These are phyloP conservation scores for Penicillium vulpinum DNA, from an alignment of 2,329 filamentous ascomycete genomes.

Conservation along the genomic window DNA sequence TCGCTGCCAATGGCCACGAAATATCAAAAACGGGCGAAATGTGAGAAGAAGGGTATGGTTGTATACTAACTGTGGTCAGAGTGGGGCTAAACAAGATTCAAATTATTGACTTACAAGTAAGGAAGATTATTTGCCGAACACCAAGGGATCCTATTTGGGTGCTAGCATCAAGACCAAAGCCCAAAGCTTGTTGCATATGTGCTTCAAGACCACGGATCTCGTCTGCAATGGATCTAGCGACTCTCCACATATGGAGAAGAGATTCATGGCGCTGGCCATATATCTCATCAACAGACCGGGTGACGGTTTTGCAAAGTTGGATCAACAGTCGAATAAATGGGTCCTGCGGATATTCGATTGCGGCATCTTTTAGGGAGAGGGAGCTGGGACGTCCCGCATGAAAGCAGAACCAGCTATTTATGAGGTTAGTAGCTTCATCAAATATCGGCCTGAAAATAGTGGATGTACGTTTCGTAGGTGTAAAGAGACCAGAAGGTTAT, in stretches of 20 bases:
- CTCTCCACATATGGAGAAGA: slow-evolving; percentile 39
- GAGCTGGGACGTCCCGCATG: slow-evolving; percentile 46
- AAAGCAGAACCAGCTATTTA: slow-evolving; percentile 46
- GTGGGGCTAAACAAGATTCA: background rate
- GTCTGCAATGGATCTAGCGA: slow-evolving; percentile 34
- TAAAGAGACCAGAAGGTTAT: slow-evolving; percentile 45
- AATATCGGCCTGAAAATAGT: background rate
- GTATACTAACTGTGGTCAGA: slow-evolving; percentile 39
- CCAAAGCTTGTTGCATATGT: slow-evolving; percentile 30
- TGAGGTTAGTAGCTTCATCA: background rate
- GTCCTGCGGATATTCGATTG: slow-evolving; percentile 42
- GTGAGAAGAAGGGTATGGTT: slow-evolving; percentile 47
- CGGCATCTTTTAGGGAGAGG: slow-evolving; percentile 39
- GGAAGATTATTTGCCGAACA: slow-evolving; percentile 44
- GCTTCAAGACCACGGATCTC: slow-evolving; percentile 32
- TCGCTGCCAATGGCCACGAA: slow-evolving; percentile 46
- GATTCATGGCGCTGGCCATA: slow-evolving; percentile 46
- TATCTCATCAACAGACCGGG: slow-evolving; percentile 45
- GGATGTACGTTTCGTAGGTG: slow-evolving; percentile 46
- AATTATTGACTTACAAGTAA: slow-evolving; percentile 36
- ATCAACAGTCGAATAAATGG: slow-evolving; percentile 40
- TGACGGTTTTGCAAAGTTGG: slow-evolving; percentile 41
- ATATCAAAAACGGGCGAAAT: slow-evolving; percentile 48
- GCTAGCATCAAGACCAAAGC: slow-evolving; percentile 38
- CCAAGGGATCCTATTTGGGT: slow-evolving; percentile 42